Conservation (phyloP, 768 basidiomycete species). For the Lyophyllum semitale region DNA sequence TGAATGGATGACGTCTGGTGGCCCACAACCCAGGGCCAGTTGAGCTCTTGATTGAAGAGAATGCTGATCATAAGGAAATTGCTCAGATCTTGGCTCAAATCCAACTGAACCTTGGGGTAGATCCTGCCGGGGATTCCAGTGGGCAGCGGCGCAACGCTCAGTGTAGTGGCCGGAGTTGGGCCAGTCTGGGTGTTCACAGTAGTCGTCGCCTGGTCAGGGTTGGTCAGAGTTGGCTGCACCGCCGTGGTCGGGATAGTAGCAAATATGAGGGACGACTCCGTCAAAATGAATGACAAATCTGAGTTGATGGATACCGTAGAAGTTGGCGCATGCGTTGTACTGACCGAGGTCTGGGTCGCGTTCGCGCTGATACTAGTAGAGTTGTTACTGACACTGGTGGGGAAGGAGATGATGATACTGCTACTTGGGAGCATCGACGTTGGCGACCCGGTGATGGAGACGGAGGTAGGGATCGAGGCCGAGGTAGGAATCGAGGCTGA, state of each 20-base stretch:
- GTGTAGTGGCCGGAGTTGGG: slow-evolving; percentile 22
- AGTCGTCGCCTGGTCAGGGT: slow-evolving; percentile 46
- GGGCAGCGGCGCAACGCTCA: slow-evolving; percentile 48
- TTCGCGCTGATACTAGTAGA: not conserved
- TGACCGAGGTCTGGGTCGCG: not conserved
- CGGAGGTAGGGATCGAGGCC: slow-evolving; percentile 2
- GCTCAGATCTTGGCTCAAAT: slow-evolving; percentile 27
- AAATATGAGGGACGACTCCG: slow-evolving; percentile 42
- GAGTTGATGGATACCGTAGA: slow-evolving; percentile 36
- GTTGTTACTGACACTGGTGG: slow-evolving; percentile 1
- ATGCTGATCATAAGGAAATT: slow-evolving; percentile 60
- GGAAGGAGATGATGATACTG: slow-evolving; percentile 20
- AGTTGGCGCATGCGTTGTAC: slow-evolving; percentile 5
- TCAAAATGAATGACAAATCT: slow-evolving; percentile 45
- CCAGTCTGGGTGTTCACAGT: slow-evolving; percentile 23
- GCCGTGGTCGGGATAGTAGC: slow-evolving; percentile 34
- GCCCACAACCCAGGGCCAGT: slow-evolving; percentile 70
- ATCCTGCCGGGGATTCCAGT: slow-evolving; percentile 62
- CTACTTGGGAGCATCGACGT: slow-evolving; percentile 5
- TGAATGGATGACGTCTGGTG: slow-evolving; percentile 65
- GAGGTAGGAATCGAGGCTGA: not conserved
- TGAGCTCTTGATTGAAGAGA: slow-evolving; percentile 57
- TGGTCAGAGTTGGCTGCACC: slow-evolving; percentile 30
- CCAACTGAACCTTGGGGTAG: slow-evolving; percentile 39
- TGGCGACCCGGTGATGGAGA: not conserved